phyloP scores from a whole-genome alignment of 345 rosid genomes.

The Raphanus sativus region DNA sequence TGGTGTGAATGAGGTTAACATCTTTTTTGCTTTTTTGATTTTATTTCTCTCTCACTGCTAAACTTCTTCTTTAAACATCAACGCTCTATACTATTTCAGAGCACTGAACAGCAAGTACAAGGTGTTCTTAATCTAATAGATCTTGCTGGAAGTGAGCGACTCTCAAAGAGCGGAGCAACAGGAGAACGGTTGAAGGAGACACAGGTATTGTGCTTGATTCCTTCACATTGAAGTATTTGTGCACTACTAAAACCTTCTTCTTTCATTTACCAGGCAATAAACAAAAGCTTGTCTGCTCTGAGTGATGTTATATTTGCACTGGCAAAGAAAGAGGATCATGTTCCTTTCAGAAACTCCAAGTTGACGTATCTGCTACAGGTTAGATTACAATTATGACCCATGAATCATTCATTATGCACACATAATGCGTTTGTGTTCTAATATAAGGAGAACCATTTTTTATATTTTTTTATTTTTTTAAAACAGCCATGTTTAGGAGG shows the following conservation, averaged over 20 bases:
- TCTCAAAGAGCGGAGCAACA: conserved; percentile 85
- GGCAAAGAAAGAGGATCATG: conserved; percentile 93
- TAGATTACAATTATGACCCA: not conserved
- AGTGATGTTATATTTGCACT: conserved; percentile 88
- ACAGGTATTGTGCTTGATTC: conserved; percentile 45
- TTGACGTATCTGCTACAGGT: conserved; percentile 95
- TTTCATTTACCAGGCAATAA: conserved; percentile 66
- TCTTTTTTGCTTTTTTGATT: not conserved
- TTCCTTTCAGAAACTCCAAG: conserved; percentile 92
- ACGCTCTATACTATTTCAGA: conserved; percentile 42
- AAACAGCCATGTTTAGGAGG: conserved; percentile 91
- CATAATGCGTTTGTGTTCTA: not conserved
- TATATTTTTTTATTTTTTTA: not conserved
- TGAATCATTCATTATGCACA: not conserved
- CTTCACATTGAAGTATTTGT: too few relatives aligned
- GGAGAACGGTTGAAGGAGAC: conserved; percentile 92
- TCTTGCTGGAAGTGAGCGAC: conserved; percentile 92
- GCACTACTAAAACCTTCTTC: not conserved
- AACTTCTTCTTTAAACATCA: not conserved
- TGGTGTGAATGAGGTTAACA: conserved; percentile 74
- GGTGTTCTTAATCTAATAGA: conserved; percentile 88
- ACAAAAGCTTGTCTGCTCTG: conserved; percentile 80
- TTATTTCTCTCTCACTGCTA: not conserved
- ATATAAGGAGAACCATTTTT: not conserved
- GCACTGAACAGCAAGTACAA: conserved; percentile 90